Percentiles rank a stretch among this genome's conserved stretches.
Evolutionary conservation across 805 yeast genomes (phyloP).

Genomic region (Barnettozyma sucrosica): DNA sequence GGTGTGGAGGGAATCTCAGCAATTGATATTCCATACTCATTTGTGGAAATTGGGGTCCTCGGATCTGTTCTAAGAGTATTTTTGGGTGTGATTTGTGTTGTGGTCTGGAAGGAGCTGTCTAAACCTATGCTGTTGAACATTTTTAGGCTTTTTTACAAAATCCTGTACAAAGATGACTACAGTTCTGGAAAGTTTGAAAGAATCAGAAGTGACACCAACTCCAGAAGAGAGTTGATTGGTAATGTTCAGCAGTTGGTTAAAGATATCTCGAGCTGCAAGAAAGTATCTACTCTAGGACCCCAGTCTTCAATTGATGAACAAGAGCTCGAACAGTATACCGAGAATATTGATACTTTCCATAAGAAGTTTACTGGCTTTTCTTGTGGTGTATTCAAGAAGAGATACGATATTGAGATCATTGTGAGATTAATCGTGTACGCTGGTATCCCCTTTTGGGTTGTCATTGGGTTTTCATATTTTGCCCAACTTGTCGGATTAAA

Average conservation of each 20-base stretch:
- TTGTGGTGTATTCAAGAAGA: constrained; percentile 48
- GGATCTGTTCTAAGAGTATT: constrained; percentile 42
- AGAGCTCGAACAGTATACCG: constrained; percentile 23
- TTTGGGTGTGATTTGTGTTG: constrained; percentile 58
- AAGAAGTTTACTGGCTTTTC: constrained; percentile 22
- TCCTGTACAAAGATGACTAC: constrained; percentile 15
- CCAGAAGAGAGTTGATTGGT: constrained; percentile 22
- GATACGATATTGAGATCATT: constrained; percentile 70
- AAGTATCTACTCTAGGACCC: constrained; percentile 22
- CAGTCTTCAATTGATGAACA: constrained; percentile 21
- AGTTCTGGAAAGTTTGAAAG: constrained; percentile 17
- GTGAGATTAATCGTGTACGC: constrained; percentile 76
- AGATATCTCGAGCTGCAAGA: constrained; percentile 10
- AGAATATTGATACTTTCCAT: constrained; percentile 20
- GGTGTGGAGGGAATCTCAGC: constrained; percentile 12
- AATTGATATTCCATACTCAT: constrained; percentile 38
- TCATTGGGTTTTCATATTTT: constrained; percentile 29
- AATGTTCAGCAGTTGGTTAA: constrained; percentile 16
- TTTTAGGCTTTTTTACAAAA: constrained; percentile 53
- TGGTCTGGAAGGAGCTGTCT: constrained; percentile 67
- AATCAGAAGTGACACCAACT: constrained; percentile 21
- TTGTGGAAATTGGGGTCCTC: constrained; percentile 36
- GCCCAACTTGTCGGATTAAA: constrained; percentile 12
- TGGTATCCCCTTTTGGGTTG: constrained; percentile 63
- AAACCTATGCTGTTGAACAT: constrained; percentile 58